A percentile compares a stretch with the other conserved stretches of the same genome.
phyloP scores from a whole-genome alignment of 2,329 filamentous ascomycete genomes.

The Alternaria arbusti region DNA sequence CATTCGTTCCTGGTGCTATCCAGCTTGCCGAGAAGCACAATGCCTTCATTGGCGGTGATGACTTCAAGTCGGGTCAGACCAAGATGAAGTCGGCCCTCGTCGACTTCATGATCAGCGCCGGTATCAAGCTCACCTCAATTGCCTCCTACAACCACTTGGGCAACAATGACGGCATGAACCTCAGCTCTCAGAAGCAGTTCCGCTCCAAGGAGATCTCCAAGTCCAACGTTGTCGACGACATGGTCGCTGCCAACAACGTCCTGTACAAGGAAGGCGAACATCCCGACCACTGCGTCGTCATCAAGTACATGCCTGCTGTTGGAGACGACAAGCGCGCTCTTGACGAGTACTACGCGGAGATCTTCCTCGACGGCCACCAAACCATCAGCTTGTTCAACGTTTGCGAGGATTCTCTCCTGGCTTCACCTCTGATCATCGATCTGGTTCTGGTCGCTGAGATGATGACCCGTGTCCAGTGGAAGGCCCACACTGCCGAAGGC shows the following conservation, averaged over 20 bases:
- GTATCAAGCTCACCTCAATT: constrained; percentile 98
- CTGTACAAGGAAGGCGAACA: constrained; percentile 93
- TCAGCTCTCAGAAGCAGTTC: constrained; percentile 97
- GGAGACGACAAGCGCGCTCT: constrained; percentile 99
- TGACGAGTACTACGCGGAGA: constrained; percentile 99
- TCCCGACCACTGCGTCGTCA: constrained; percentile 97
- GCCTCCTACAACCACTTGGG: constrained; percentile 99
- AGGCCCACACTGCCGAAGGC: constrained; percentile 60
- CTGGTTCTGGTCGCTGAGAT: constrained; percentile 92
- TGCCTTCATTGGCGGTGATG: constrained; percentile 94
- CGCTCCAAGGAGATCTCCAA: constrained; percentile 99
- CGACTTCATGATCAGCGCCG: constrained; percentile 97
- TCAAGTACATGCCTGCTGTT: constrained; percentile 99
- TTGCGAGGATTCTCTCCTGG: constrained; percentile 96
- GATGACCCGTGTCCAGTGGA: constrained; percentile 98
- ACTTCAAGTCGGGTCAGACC: constrained; percentile 99
- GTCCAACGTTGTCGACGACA: constrained; percentile 98
- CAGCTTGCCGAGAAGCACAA: constrained; percentile 85
- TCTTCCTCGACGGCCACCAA: constrained; percentile 98
- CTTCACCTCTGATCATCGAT: constrained; percentile 96
- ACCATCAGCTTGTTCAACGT: constrained; percentile 99
- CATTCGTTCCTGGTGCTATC: constrained; percentile 92
- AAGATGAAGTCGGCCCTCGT: constrained; percentile 99
- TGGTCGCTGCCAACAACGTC: constrained; percentile 94
- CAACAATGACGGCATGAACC: constrained; percentile 99